Percentiles rank a stretch among this genome's conserved stretches.
phyloP scores from a whole-genome alignment of 768 basidiomycete species.

The Harrya chromipes region DNA sequence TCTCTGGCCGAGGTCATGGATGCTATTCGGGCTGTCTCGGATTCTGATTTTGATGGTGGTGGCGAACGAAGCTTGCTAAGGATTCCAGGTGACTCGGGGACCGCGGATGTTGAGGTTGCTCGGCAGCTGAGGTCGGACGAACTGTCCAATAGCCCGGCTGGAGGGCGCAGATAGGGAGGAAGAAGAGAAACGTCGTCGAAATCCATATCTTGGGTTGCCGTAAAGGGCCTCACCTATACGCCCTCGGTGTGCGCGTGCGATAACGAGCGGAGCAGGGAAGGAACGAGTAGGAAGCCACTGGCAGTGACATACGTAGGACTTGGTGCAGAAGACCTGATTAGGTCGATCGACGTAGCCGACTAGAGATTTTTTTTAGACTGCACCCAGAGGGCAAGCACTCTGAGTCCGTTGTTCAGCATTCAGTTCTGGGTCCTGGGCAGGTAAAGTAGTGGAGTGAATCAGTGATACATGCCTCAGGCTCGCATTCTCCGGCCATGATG shows the following conservation, averaged over 20 bases:
- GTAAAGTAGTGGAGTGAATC: background rate
- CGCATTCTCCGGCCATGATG: background rate
- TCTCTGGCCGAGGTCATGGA: no score
- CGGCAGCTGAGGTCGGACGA: background rate
- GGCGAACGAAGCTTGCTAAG: no score
- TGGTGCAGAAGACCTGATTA: background rate
- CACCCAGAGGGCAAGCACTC: no score
- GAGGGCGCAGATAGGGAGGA: constrained; percentile 11
- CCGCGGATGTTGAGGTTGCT: background rate
- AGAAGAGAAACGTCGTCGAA: constrained; percentile 8
- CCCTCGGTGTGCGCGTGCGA: constrained; percentile 7
- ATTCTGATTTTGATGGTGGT: background rate
- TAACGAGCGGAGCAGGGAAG: constrained; percentile 4
- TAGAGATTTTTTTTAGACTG: no score
- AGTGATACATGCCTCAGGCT: background rate
- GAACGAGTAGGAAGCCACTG: no score
- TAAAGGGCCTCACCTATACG: constrained; percentile 3
- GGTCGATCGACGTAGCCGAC: background rate
- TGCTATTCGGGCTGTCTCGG: no score
- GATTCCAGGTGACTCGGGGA: background rate
- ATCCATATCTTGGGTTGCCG: constrained; percentile 3
- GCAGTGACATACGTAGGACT: no score
- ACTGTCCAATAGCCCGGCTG: background rate
- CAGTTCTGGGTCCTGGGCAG: constrained; percentile 7
- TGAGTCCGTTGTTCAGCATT: no score